Evolutionary conservation across 164 flowering plant genomes (phyloP).

Genomic region (Macadamia integrifolia): DNA sequence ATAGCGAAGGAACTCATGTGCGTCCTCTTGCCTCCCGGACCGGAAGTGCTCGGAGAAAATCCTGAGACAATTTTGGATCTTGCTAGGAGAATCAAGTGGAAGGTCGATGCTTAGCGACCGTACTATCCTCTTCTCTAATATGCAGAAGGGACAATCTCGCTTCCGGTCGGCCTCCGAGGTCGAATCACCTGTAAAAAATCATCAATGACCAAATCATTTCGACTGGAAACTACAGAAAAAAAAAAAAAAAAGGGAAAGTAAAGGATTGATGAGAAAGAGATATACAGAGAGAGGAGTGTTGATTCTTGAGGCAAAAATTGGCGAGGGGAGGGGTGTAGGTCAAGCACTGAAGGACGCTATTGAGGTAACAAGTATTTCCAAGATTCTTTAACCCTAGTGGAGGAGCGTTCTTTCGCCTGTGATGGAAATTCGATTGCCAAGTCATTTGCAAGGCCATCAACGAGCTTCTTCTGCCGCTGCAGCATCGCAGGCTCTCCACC

Average conservation of each 20-base stretch:
- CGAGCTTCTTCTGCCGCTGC: conserved; percentile 20
- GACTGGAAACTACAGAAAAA: too few species aligned
- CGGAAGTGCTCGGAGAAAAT: conserved; percentile 73
- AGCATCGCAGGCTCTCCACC: conserved; percentile 10
- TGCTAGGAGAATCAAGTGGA: conserved; percentile 51
- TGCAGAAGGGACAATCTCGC: conserved; percentile 79
- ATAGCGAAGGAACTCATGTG: conserved; percentile 90
- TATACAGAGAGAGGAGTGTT: conserved; percentile 58
- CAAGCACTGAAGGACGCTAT: conserved; percentile 96
- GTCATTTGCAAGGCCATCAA: conserved; percentile 76
- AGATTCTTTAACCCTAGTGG: conserved; percentile 83
- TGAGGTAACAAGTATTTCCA: conserved; percentile 92
- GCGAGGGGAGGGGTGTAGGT: conserved; percentile 98
- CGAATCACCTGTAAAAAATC: conserved; percentile 35
- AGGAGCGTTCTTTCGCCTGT: conserved; percentile 44
- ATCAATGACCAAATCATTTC: too few species aligned
- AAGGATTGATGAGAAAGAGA: background rate
- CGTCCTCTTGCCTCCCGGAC: conserved; percentile 84
- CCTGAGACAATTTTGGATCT: conserved; percentile 59
- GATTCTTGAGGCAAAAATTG: conserved; percentile 67
- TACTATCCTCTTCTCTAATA: conserved; percentile 65
- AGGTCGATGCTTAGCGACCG: conserved; percentile 59
- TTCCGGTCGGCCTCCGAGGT: conserved; percentile 25
- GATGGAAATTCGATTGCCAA: conserved; percentile 59
- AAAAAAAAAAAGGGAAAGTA: too few species aligned